Evolutionary conservation across 1,284 basidiomycete species (phyloP), one percentile per base, ranked within the genome.

Genomic region (Entoloma clypeatum): DNA sequence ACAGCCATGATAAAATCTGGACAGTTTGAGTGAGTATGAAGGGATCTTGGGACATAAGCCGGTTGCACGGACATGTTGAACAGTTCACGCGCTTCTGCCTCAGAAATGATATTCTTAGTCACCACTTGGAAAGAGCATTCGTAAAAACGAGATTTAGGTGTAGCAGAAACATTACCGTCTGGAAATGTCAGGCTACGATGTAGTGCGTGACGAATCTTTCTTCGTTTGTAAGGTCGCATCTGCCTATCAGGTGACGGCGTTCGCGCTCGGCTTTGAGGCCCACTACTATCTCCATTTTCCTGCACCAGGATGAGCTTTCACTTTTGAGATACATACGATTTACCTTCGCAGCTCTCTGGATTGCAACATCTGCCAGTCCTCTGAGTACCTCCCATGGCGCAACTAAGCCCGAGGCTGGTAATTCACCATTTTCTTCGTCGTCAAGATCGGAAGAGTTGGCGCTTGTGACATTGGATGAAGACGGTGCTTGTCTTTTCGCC

Each of bases 301-400:
- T 82, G 49, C 16, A 44, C 35, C 31, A 43, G 44, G 37, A 43
- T 33, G 44, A 39, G 39, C 24, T 37, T 36, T 41, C 47, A 39
- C 44, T 46, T 32, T 45, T 42, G 41, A 44, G 47, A 43, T 38
- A 33, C 28, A 7, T 14, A 23, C 7, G 22, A 35, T 66, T 45
- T 55, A 82, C 86, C 72, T 84, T 84, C 37, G 79, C 79, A 48
- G 84, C 85, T 42, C 81, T 72, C 57, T 86, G 77, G 43, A 80
- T 79, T 21, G 86, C 86, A 28, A 87, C 83, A 64, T 88, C 84
- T 21, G 86, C 86, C 43, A 90, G 62, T 36, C 85, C 83, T 48
- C 85, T 72, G 39, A 90, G 67, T 27, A 89, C 87, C 63, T 88
- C 85, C 80, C 85, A 86, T 32, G 86, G 86, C 5, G 87, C 87